Conservation (phyloP, 768 basidiomycete species). For the Pisolithus tinctorius region DNA sequence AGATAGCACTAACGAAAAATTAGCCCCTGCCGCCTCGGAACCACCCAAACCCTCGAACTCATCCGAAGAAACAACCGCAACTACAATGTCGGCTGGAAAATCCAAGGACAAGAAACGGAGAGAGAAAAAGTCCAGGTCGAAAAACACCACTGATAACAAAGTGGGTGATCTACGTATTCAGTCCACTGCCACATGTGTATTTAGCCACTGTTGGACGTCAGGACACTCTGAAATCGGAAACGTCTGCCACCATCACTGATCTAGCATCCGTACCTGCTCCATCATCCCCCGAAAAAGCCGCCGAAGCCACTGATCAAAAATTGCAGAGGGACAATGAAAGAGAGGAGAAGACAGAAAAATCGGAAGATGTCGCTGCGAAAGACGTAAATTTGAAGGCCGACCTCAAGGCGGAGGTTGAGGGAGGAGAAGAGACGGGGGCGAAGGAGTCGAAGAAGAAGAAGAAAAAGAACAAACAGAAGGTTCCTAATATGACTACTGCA, state of each 20-base stretch:
- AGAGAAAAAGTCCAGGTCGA: slow-evolving; percentile 12
- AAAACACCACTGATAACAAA: slow-evolving; percentile 4
- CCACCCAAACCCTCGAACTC: neutral
- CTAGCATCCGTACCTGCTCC: neutral
- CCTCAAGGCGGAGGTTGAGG: slow-evolving; percentile 2
- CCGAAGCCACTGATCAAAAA: neutral
- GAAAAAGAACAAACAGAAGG: too few relatives aligned
- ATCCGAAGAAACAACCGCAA: slow-evolving; percentile 2
- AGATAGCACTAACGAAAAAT: neutral
- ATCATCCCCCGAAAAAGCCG: neutral
- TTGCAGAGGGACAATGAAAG: slow-evolving; percentile 13
- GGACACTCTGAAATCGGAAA: neutral
- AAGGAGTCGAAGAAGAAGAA: slow-evolving; percentile 7
- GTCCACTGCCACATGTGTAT: too few relatives aligned
- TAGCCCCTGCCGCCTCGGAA: neutral
- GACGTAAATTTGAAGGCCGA: slow-evolving; percentile 7
- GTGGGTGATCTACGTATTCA: slow-evolving; percentile 10
- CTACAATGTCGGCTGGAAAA: slow-evolving; percentile 1
- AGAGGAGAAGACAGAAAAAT: slow-evolving; percentile 9
- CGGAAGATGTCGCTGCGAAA: slow-evolving; percentile 1
- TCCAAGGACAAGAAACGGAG: slow-evolving; percentile 13
- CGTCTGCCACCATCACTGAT: neutral
- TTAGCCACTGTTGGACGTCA: too few relatives aligned
- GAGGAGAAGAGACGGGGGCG: slow-evolving; percentile 4
- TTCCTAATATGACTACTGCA: too few relatives aligned